A percentile compares a stretch with the other conserved stretches of the same genome.
phyloP scores from a whole-genome alignment of 371 early-diverging fungal species.

The Rhizopus delemar region DNA sequence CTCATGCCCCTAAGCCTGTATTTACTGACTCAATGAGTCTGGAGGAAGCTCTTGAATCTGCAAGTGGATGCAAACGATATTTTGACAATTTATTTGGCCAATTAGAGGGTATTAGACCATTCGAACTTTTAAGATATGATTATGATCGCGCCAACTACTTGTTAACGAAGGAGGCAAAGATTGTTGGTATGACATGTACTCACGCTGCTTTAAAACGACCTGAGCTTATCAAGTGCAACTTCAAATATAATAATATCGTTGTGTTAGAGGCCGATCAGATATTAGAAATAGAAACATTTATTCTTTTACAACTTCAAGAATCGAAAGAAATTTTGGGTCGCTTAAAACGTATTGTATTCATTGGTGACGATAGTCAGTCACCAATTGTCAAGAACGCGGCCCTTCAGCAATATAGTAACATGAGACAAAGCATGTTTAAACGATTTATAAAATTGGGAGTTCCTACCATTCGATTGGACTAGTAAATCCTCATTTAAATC shows the following conservation, averaged over 20 bases:
- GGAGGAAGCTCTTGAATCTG: constrained; percentile 60
- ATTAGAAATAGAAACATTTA: constrained; percentile 93
- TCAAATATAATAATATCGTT: constrained; percentile 92
- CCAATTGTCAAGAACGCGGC: constrained; percentile 89
- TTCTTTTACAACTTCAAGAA: constrained; percentile 86
- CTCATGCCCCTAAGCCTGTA: constrained; percentile 71
- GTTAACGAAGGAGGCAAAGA: constrained; percentile 90
- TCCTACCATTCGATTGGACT: constrained; percentile 79
- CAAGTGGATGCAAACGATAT: constrained; percentile 80
- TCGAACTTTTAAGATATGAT: constrained; percentile 83
- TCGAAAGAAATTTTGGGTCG: constrained; percentile 60
- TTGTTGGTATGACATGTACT: constrained; percentile 96
- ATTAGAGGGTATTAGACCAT: constrained; percentile 81
- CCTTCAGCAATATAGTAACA: constrained; percentile 80
- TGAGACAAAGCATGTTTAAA: constrained; percentile 92
- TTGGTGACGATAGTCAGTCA: constrained; percentile 98
- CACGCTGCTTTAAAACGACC: constrained; percentile 89
- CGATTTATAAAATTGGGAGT: constrained; percentile 91
- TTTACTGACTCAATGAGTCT: constrained; percentile 55
- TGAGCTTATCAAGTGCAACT: constrained; percentile 82
- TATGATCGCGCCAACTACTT: constrained; percentile 88
- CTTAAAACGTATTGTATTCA: constrained; percentile 87
- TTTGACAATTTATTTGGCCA: constrained; percentile 73
- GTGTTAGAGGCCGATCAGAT: constrained; percentile 99
- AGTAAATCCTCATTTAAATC: constrained; percentile 45